These are phyloP conservation scores for Auriculariales sp. DNA, from an alignment of 768 basidiomycete genomes.

Conservation along the genomic window DNA sequence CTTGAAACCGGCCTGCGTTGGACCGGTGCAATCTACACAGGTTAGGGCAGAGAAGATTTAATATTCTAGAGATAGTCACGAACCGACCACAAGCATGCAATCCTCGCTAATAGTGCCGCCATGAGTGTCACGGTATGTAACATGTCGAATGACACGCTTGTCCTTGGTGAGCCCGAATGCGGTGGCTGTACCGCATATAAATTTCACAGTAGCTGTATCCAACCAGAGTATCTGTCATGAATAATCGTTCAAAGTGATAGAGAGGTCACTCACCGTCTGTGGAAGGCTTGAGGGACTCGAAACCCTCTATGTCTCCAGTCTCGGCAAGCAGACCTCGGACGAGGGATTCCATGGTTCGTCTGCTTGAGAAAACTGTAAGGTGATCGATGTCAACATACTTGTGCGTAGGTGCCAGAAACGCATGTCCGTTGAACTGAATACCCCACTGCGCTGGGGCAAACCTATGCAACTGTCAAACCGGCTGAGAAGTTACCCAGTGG, in stretches of 20 bases:
- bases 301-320: no score
- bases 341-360: neutral
- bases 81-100: neutral
- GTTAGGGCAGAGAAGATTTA: neutral
- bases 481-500: neutral
- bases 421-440: neutral
- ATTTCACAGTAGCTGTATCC: no score
- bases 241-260: no score
- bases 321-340: neutral
- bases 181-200: no score
- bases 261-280: no score
- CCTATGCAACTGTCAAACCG: neutral
- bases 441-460: neutral
- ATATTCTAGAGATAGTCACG: neutral
- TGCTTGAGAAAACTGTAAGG: neutral
- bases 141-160: neutral
- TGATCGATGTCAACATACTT: neutral
- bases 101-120: neutral
- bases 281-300: no score
- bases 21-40: neutral
- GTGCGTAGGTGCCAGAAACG: neutral
- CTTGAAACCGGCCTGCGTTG: neutral
- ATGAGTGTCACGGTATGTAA: neutral
- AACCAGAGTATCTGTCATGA: no score
- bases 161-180: no score